Evolutionary conservation across 805 yeast genomes (phyloP).

Genomic region (Barnettozyma sucrosica): DNA sequence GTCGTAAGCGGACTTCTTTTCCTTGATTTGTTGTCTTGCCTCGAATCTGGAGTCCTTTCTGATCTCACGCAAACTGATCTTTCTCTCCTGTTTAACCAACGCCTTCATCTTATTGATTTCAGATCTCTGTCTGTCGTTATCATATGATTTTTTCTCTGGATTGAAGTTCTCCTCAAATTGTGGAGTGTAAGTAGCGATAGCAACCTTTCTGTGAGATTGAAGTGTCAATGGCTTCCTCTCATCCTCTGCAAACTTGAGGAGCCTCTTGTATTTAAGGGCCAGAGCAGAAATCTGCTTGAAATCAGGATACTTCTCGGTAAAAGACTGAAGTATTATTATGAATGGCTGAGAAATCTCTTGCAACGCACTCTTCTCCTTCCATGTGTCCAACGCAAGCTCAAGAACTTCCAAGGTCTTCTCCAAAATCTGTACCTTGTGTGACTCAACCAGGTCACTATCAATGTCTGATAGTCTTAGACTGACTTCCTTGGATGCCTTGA

Average conservation of each 20-base stretch:
- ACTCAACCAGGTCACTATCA: slow-evolving; percentile 26
- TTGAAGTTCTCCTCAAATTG: slow-evolving; percentile 93
- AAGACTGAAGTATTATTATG: slow-evolving; percentile 35
- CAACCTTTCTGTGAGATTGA: slow-evolving; percentile 78
- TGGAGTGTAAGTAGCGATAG: slow-evolving; percentile 83
- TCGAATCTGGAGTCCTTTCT: slow-evolving; percentile 84
- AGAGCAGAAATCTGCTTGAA: slow-evolving; percentile 30
- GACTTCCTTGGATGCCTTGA: slow-evolving; percentile 4
- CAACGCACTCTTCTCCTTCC: slow-evolving; percentile 61
- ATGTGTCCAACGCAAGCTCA: slow-evolving; percentile 34
- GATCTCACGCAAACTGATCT: slow-evolving; percentile 80
- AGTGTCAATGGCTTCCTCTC: slow-evolving; percentile 67
- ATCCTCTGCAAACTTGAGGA: slow-evolving; percentile 40
- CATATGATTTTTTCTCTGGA: slow-evolving; percentile 91
- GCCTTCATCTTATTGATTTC: slow-evolving; percentile 79
- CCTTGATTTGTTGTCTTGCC: slow-evolving; percentile 77
- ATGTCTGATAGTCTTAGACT: slow-evolving; percentile 18
- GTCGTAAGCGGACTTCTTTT: slow-evolving; percentile 66
- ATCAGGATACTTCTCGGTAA: slow-evolving; percentile 32
- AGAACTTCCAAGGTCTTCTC: slow-evolving; percentile 27
- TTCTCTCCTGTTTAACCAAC: slow-evolving; percentile 86
- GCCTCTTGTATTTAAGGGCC: slow-evolving; percentile 41
- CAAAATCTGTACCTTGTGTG: slow-evolving; percentile 21
- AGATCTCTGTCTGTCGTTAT: slow-evolving; percentile 71
- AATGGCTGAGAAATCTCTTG: slow-evolving; percentile 53